These are phyloP conservation scores for Cenchrus purpureus DNA, from an alignment of 176 grass and related monocot genomes.

Conservation along the genomic window DNA sequence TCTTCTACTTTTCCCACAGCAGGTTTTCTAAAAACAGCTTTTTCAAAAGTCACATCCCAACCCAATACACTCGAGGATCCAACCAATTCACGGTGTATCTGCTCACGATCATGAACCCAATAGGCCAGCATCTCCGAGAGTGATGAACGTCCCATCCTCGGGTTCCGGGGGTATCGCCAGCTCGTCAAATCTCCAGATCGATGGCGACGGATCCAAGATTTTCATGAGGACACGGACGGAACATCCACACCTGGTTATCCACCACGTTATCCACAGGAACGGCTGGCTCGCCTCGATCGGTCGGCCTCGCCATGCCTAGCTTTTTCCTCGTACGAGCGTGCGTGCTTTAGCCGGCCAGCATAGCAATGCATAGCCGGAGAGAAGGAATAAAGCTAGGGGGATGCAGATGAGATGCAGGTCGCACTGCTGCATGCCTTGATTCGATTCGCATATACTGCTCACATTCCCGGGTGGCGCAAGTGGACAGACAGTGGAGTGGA, in stretches of 20 bases:
- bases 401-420: neutral
- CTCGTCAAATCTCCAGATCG: conserved; percentile 1
- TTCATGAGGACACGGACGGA: neutral
- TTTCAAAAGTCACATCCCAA: too few species aligned
- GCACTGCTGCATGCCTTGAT: neutral
- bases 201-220: conserved; percentile 29
- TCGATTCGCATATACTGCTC: conserved; percentile 34
- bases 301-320: neutral
- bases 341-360: neutral
- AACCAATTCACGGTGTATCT: neutral
- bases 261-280: neutral
- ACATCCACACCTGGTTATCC: conserved; percentile 5
- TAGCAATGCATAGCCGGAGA: neutral
- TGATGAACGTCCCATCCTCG: neutral
- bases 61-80: too few species aligned
- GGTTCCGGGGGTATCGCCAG: neutral
- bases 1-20: too few species aligned
- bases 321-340: conserved; percentile 14
- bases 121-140: neutral
- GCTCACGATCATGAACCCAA: neutral
- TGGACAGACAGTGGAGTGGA: too few species aligned
- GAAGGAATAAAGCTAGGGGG: conserved; percentile 11
- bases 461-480: neutral
- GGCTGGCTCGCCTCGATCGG: neutral
- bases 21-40: too few species aligned